phyloP scores from a whole-genome alignment of 2,329 filamentous ascomycete species.

The Penicillium corylophilum region DNA sequence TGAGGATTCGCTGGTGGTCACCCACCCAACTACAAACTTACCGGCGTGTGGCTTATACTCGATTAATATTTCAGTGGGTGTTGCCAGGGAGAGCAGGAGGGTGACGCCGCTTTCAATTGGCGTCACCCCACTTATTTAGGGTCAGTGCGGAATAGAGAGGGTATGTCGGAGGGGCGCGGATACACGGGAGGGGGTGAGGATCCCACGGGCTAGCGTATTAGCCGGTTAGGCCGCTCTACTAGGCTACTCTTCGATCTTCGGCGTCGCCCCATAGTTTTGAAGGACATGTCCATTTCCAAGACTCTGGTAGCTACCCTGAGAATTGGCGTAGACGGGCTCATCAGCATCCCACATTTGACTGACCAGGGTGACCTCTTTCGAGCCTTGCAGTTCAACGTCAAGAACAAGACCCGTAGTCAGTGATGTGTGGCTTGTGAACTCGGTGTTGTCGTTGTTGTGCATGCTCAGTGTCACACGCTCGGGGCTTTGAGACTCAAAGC shows the following conservation, averaged over 20 bases:
- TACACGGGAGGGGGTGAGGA: too few species aligned
- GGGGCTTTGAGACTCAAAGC: constrained; percentile 29
- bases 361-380: constrained; percentile 16
- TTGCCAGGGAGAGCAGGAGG: too few species aligned
- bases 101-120: too few species aligned
- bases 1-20: too few species aligned
- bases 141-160: too few species aligned
- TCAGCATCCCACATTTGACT: constrained; percentile 20
- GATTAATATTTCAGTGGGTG: too few species aligned
- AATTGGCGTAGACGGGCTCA: constrained; percentile 22
- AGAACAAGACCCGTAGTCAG: constrained; percentile 25
- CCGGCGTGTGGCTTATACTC: too few species aligned
- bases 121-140: too few species aligned
- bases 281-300: constrained; percentile 27
- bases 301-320: constrained; percentile 27
- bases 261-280: constrained; percentile 32
- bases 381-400: constrained; percentile 19
- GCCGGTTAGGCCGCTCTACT: too few species aligned
- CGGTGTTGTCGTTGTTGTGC: constrained; percentile 31
- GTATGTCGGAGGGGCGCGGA: too few species aligned
- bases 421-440: constrained; percentile 30
- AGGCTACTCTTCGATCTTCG: constrained; percentile 36
- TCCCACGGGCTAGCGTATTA: too few species aligned
- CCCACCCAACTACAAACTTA: too few species aligned
- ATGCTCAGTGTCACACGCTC: constrained; percentile 28